Conservation (phyloP, 805 yeast genomes). For the Limtongozyma cylindracea region DNA sequence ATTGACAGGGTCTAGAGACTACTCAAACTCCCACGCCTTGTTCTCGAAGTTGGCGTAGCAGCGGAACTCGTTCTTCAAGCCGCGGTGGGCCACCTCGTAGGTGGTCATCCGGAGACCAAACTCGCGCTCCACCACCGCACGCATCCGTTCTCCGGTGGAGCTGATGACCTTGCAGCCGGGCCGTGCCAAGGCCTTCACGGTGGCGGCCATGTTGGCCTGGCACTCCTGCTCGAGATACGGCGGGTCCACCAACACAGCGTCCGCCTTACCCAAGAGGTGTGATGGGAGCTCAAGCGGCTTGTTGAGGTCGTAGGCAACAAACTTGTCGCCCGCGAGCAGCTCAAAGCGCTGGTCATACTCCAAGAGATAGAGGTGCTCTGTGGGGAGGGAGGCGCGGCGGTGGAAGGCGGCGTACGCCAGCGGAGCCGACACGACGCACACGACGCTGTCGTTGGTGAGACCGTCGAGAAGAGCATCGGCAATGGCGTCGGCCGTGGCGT, state of each 20-base stretch:
- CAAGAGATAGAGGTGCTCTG: slow-evolving; percentile 42
- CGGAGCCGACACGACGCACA: slow-evolving; percentile 73
- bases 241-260: slow-evolving; percentile 63
- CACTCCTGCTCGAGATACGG: slow-evolving; percentile 71
- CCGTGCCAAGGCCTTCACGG: slow-evolving; percentile 31
- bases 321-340: slow-evolving; percentile 34
- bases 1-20: too few species aligned
- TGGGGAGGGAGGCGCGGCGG: slow-evolving; percentile 28
- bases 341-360: slow-evolving; percentile 65
- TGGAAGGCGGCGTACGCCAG: slow-evolving; percentile 72
- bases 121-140: slow-evolving; percentile 23
- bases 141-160: slow-evolving; percentile 83
- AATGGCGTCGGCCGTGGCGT: slow-evolving; percentile 39
- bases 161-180: slow-evolving; percentile 30
- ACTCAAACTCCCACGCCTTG: slow-evolving; percentile 27
- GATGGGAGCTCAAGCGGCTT: slow-evolving; percentile 36
- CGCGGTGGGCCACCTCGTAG: slow-evolving; percentile 62
- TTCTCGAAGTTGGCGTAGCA: slow-evolving; percentile 69
- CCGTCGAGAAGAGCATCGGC: slow-evolving; percentile 57
- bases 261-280: slow-evolving; percentile 30
- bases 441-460: slow-evolving; percentile 43
- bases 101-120: slow-evolving; percentile 44
- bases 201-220: slow-evolving; percentile 31
- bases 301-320: slow-evolving; percentile 54
- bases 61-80: slow-evolving; percentile 68